Evolutionary conservation across 352 stramenopile species (phyloP), one percentile per base, ranked within the genome.

Genomic region (Globisporangium okanoganense): DNA sequence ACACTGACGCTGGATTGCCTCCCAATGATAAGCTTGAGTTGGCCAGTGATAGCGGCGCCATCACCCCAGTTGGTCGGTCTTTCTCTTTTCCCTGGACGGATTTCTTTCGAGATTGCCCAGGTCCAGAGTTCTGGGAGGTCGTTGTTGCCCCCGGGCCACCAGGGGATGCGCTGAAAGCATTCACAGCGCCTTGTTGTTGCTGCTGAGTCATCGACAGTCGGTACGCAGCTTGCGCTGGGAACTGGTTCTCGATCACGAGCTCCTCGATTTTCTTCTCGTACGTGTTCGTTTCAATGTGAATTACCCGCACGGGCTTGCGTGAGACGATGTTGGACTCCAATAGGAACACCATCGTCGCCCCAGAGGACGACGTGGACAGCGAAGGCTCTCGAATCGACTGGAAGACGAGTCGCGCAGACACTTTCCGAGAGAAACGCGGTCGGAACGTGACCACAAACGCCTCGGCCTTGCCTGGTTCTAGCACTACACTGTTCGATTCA

Each of bases 261-360:
- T 96, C 86, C 9, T 94, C 71, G 0, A 71, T 35, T 18, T 84
- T 86, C 38, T 83, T 85, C 58, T 97, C 87, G 70, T 96, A 97
- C 35, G 73, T 77, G 35, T 76, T 80, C 0, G 76, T 73, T 24
- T 97, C 85, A 2, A 92, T 72, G 58, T 94, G 79, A 45, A 96
- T 81, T n/a, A 92, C 73, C 0, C 85, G 77, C 31, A 96, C 78
- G 0, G 91, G 87, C 52, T 88, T 82, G 2, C 89, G 67, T 1
- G 79, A 75, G 1, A 87, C 71, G 31, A 97, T 90, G 55, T 90
- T 88, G 0, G 82, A 95, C 44, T 88, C 83, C 1, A 97, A 71
- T 0, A 92, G n/a, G 49, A 97, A 97, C 8, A 97, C 90, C 81
- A 97, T 96, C 2, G 89, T 94, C 10, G 86, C 79, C 1, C 82